Percentiles rank a stretch among this genome's conserved stretches.
These are phyloP conservation scores for Arctium lappa DNA, from an alignment of 129 eudicot species.

Conservation along the genomic window DNA sequence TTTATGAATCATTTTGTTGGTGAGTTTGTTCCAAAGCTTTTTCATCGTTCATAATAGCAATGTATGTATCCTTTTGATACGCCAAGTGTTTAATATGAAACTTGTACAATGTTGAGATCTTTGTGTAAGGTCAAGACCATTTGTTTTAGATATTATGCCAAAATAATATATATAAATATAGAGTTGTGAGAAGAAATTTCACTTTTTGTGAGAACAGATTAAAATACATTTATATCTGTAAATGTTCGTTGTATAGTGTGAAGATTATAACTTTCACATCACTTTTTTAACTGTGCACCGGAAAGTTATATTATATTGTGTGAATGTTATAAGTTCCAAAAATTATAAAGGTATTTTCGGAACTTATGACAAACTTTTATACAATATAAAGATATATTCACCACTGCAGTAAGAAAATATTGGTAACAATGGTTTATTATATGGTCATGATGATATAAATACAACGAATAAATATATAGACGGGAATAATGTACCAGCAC, in stretches of 20 bases:
- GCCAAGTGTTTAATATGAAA: conserved; percentile 22
- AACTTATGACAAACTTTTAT: not conserved
- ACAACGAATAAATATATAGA: not conserved
- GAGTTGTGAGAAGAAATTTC: not conserved
- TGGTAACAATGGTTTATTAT: not conserved
- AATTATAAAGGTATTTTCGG: not conserved
- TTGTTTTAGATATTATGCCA: conserved; percentile 8
- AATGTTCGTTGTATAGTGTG: not conserved
- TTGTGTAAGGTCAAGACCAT: conserved; percentile 10
- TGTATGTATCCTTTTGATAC: conserved; percentile 17
- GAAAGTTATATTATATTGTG: not conserved
- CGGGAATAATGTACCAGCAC: not conserved
- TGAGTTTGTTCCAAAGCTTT: conserved; percentile 36
- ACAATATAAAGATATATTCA: no score
- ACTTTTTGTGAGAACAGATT: no score
- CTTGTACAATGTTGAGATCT: conserved; percentile 19
- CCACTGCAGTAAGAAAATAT: no score
- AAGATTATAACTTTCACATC: no score
- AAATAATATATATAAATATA: not conserved
- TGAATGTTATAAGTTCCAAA: no score
- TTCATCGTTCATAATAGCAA: conserved; percentile 27
- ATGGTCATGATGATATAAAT: not conserved
- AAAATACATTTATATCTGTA: not conserved
- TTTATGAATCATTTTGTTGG: conserved; percentile 30
- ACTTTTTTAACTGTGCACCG: not conserved